phyloP scores from a whole-genome alignment of 306 rosid species.

The Casuarina glauca region DNA sequence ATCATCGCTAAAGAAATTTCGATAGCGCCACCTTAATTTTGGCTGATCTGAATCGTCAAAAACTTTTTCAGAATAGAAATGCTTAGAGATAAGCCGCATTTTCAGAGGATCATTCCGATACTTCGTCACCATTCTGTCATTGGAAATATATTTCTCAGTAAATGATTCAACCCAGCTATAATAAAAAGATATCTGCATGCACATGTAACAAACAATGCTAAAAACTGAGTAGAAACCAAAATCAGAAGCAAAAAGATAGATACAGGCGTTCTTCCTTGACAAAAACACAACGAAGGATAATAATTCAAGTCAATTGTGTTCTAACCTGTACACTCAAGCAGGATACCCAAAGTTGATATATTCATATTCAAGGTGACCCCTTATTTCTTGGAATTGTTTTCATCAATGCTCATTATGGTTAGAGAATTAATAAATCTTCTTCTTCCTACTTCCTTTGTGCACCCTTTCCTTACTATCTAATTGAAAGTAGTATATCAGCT shows the following conservation, averaged over 20 bases:
- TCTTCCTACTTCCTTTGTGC: no score
- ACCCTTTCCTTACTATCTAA: no score
- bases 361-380: no score
- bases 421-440: no score
- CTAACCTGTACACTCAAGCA: no score
- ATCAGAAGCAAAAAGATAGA: background rate
- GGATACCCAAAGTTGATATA: no score
- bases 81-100: conserved; percentile 62
- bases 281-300: background rate
- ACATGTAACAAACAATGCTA: background rate
- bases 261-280: background rate
- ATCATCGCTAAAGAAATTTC: conserved; percentile 63
- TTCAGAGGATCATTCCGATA: conserved; percentile 43
- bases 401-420: no score
- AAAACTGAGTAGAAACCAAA: conserved; percentile 4
- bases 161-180: background rate
- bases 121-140: conserved; percentile 62
- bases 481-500: no score
- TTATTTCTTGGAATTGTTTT: no score
- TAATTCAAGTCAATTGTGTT: no score
- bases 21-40: conserved; percentile 72
- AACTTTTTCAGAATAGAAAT: conserved; percentile 65
- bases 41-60: conserved; percentile 71
- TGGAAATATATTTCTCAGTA: conserved; percentile 18
- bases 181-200: background rate